Conservation (phyloP, 139 green algal genomes). For the Chlorokybus atmophyticus region DNA sequence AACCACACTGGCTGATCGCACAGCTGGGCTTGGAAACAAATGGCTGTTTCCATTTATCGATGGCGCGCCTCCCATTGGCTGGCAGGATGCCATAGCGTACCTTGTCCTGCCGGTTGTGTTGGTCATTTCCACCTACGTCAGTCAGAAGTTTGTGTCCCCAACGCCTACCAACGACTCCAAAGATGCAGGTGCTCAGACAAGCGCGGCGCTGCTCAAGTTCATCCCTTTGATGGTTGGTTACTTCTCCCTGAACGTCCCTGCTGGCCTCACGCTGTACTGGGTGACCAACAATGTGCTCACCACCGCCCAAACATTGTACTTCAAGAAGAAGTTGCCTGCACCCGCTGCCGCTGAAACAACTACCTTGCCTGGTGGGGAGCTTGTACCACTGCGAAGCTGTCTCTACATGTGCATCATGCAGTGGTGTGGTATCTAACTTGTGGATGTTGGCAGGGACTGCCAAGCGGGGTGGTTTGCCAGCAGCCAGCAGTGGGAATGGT, state of each 20-base stretch:
- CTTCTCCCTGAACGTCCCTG: constrained; percentile 95
- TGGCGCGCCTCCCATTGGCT: constrained; percentile 79
- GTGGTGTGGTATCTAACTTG: no score
- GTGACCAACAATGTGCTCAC: constrained; percentile 89
- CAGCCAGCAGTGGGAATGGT: no score
- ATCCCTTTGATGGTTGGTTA: constrained; percentile 89
- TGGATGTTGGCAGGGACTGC: no score
- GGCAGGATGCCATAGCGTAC: constrained; percentile 66
- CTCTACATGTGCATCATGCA: no score
- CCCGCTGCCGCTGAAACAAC: no score
- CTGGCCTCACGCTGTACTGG: constrained; percentile 95
- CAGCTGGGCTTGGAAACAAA: no score
- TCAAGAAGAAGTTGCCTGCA: constrained; percentile 14
- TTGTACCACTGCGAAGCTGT: no score
- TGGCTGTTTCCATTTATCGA: constrained; percentile 41
- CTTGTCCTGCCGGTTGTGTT: constrained; percentile 83
- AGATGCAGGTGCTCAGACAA: constrained; percentile 43
- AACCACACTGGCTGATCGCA: no score
- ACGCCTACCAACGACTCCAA: constrained; percentile 4
- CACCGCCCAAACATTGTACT: constrained; percentile 63
- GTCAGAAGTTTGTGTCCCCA: constrained; percentile 15
- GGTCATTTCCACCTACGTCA: constrained; percentile 24
- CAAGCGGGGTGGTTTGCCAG: no score
- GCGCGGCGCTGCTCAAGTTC: constrained; percentile 86
- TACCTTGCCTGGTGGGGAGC: no score